Evolutionary conservation across 2,329 filamentous ascomycete genomes (phyloP).

Genomic region (Epicoccum nigrum): DNA sequence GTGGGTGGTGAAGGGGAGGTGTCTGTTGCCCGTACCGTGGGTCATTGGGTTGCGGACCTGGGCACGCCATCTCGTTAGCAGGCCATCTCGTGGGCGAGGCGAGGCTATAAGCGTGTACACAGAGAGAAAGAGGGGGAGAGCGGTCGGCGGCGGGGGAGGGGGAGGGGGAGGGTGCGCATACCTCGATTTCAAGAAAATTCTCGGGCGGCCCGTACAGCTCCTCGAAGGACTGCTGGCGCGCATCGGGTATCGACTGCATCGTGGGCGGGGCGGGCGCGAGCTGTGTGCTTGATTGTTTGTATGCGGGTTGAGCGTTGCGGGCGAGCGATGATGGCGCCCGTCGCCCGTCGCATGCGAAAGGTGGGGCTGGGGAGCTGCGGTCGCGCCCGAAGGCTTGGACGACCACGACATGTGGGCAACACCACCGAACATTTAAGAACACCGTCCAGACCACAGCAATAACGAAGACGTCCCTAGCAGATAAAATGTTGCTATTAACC

Average conservation of each 20-base stretch:
- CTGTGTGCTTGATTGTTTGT: background rate
- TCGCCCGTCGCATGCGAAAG: too few species aligned
- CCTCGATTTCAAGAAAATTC: constrained; percentile 99
- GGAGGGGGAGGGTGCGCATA: constrained; percentile 46
- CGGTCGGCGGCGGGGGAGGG: background rate
- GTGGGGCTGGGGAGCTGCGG: too few species aligned
- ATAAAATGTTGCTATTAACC: too few species aligned
- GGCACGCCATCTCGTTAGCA: constrained; percentile 18
- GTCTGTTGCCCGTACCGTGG: constrained; percentile 29
- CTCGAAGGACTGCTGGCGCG: constrained; percentile 93
- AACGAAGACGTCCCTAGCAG: too few species aligned
- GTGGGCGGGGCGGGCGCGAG: background rate
- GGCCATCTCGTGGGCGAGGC: constrained; percentile 28
- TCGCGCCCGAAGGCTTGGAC: too few species aligned
- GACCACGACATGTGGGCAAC: too few species aligned
- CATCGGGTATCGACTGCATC: constrained; percentile 69
- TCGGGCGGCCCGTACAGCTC: constrained; percentile 98
- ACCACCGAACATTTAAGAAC: too few species aligned
- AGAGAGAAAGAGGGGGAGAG: too few species aligned
- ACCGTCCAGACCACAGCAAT: too few species aligned
- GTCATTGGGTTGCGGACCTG: constrained; percentile 81
- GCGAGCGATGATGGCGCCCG: too few species aligned
- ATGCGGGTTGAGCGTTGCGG: too few species aligned
- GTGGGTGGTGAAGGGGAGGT: background rate
- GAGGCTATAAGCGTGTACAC: too few species aligned